Evolutionary conservation across 2,329 filamentous ascomycete genomes (phyloP).

Genomic region (Nannizzia gypsea): DNA sequence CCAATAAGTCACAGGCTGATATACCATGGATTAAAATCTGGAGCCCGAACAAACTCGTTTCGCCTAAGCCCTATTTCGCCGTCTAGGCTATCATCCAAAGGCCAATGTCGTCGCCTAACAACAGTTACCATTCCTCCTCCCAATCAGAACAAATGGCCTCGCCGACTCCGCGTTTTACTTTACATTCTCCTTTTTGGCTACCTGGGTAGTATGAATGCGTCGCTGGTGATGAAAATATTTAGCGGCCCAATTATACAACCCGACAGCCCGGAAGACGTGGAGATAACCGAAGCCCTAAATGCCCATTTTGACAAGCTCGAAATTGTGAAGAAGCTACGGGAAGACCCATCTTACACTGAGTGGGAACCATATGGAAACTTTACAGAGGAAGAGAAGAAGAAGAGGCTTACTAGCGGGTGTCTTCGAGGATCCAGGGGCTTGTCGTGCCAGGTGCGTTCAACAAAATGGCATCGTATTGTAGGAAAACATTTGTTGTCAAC

Average conservation of each 20-base stretch:
- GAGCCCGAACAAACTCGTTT: neutral
- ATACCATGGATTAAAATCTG: neutral
- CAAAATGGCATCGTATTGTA: neutral
- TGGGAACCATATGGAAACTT: conserved; percentile 28
- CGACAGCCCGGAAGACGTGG: conserved; percentile 26
- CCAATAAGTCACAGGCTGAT: neutral
- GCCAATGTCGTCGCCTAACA: conserved; percentile 3
- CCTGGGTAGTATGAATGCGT: conserved; percentile 17
- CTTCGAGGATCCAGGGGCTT: conserved; percentile 31
- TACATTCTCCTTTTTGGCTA: conserved; percentile 26
- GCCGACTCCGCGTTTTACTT: conserved; percentile 20
- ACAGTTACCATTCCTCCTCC: conserved; percentile 4
- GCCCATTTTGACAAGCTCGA: conserved; percentile 25
- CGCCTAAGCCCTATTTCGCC: neutral
- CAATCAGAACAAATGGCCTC: conserved; percentile 22
- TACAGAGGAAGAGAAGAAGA: conserved; percentile 24
- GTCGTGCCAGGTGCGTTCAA: conserved; percentile 29
- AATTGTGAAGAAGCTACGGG: conserved; percentile 28
- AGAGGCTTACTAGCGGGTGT: conserved; percentile 29
- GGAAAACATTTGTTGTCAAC: neutral
- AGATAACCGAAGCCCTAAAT: conserved; percentile 22
- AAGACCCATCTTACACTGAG: conserved; percentile 30
- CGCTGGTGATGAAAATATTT: neutral
- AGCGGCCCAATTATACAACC: conserved; percentile 16
- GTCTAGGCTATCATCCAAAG: neutral